Conservation (phyloP, 1,284 basidiomycete species). For the Tausonia pullulans region DNA sequence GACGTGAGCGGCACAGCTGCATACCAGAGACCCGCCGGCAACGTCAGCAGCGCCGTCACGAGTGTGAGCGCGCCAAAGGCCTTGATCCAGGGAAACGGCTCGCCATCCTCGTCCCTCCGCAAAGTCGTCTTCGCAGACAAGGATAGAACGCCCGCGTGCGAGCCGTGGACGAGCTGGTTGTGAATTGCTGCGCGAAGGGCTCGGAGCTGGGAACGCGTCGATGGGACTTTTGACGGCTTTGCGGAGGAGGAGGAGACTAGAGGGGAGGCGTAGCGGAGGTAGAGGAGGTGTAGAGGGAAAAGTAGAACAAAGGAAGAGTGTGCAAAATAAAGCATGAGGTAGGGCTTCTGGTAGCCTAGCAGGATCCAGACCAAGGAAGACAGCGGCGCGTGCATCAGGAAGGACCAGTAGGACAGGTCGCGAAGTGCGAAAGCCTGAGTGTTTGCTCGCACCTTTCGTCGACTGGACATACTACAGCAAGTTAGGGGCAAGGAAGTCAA, state of each 20-base stretch:
- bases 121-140: neutral
- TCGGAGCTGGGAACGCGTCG: neutral
- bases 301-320: slow-evolving; percentile 7
- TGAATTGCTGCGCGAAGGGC: neutral
- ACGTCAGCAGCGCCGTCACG: neutral
- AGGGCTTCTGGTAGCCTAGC: slow-evolving; percentile 11
- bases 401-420: neutral
- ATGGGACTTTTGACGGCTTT: neutral
- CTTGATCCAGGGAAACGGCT: neutral
- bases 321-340: slow-evolving; percentile 8
- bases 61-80: neutral
- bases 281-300: slow-evolving; percentile 6
- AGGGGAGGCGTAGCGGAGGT: slow-evolving; percentile 1
- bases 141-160: neutral
- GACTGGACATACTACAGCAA: slow-evolving; percentile 9
- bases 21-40: neutral
- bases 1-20: neutral
- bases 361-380: neutral
- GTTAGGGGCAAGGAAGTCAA: neutral
- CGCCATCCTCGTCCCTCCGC: neutral
- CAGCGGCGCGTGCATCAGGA: neutral
- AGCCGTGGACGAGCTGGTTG: neutral
- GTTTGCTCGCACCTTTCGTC: neutral
- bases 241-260: neutral
- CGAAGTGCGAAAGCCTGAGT: neutral